Evolutionary conservation across 352 stramenopile species (phyloP).

Genomic region (Aphanomyces euteiches): DNA sequence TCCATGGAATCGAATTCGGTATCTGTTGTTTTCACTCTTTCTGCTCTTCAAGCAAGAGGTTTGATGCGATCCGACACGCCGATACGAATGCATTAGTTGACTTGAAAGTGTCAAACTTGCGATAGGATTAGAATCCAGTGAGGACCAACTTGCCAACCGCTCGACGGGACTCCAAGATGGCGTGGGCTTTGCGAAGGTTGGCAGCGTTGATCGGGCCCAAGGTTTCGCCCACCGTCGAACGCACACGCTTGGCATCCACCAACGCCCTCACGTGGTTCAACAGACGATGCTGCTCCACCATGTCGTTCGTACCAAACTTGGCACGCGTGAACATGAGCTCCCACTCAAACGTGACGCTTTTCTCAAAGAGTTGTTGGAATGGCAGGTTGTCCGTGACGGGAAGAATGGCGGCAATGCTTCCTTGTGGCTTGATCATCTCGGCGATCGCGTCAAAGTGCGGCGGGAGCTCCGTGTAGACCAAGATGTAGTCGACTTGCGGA

Average conservation of each 20-base stretch:
- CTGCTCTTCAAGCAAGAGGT: too few species aligned
- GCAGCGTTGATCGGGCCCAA: background rate
- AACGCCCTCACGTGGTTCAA: background rate
- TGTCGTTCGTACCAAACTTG: constrained; percentile 9
- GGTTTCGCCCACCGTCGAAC: too few species aligned
- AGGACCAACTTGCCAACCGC: background rate
- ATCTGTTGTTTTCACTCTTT: too few species aligned
- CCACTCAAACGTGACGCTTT: constrained; percentile 4
- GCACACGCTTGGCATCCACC: constrained; percentile 1
- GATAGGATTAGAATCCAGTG: too few species aligned
- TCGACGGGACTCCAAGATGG: background rate
- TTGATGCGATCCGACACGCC: too few species aligned
- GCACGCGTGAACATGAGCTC: constrained; percentile 24
- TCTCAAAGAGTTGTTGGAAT: background rate
- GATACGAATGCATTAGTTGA: too few species aligned
- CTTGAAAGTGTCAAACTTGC: too few species aligned
- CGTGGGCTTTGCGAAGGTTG: background rate
- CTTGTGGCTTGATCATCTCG: constrained; percentile 13
- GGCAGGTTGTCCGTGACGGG: background rate
- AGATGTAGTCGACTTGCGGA: too few species aligned
- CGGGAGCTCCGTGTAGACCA: background rate
- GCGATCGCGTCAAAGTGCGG: constrained; percentile 11
- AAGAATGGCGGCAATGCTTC: background rate
- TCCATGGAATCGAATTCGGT: too few species aligned
- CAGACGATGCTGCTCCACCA: constrained; percentile 8